Conservation (phyloP, 768 basidiomycete genomes). For the Rhodocollybia butyracea region DNA sequence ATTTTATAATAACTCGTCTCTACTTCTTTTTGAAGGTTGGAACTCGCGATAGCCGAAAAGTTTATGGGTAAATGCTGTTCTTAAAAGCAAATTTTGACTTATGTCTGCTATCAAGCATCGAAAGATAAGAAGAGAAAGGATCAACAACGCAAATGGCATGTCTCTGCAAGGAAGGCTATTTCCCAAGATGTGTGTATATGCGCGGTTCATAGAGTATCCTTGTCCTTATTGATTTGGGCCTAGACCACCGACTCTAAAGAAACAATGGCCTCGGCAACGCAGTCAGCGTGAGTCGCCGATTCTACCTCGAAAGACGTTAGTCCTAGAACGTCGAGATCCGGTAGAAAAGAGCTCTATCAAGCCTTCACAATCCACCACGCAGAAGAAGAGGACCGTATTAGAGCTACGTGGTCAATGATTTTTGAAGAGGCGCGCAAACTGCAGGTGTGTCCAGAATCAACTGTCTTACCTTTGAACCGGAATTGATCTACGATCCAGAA, state of each 20-base stretch:
- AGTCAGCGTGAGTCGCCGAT: not conserved
- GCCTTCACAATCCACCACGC: constrained; percentile 7
- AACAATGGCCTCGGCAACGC: not conserved
- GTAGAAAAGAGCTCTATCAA: constrained; percentile 5
- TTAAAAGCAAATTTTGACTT: not conserved
- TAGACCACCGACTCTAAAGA: not conserved
- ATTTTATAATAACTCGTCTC: not conserved
- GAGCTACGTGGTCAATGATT: not conserved
- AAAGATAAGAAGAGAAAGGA: constrained; percentile 7
- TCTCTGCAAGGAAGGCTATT: not conserved
- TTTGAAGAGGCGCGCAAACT: not conserved
- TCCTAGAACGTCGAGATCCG: not conserved
- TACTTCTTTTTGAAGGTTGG: not conserved
- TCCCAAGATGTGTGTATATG: not conserved
- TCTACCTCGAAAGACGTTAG: not conserved
- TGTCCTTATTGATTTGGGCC: not conserved
- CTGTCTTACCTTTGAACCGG: not conserved
- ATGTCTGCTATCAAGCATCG: not conserved
- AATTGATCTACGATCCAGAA: not conserved
- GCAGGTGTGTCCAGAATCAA: not conserved
- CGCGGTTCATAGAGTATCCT: not conserved
- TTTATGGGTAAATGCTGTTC: not conserved
- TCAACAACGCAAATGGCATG: not conserved
- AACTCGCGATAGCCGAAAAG: constrained; percentile 1
- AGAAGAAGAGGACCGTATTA: constrained; percentile 3